Evolutionary conservation across 345 rosid genomes (phyloP), one percentile per base, ranked within the genome.

Genomic region (Brassica cretica): DNA sequence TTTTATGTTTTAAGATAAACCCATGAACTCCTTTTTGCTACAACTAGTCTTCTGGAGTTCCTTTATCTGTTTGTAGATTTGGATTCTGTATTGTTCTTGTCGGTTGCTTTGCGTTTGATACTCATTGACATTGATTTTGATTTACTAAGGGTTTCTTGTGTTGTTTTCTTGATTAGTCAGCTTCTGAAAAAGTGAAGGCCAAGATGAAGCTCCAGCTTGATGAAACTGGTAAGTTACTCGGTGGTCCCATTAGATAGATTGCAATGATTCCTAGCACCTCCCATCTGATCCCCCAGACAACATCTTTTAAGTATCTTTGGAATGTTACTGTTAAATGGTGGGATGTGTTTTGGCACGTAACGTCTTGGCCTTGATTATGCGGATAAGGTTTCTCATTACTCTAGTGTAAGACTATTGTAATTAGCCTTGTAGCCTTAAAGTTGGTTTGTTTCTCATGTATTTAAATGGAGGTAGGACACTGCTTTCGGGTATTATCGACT

Each of bases 191-290:
- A 77, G 95, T 92, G 65, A 94, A 94, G 82, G 98, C 98, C 72
- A 88, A 84, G 89, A 94, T 88, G 97, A 94, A 91, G 78, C 81
- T 86, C 73, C 97, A 92, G 87, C 98, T 94, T 75, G 79, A 84
- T 78, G 90, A 89, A 82, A 90, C 98, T 58, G 93, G 98, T 92
- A 81, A 76, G 21, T 67, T 75, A 56, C 12, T 75, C 19, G 41
- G 61, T 74, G 41, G 61, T 74, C 71, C 74, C 75, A 62, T 53
- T 68, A 5, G 8, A 61, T 70, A 49, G 25, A 53, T 62, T 73
- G 4, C 78, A 51, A 62, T 79, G 64, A 69, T 73, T 68, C 35
- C 12, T 66, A 72, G 55, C 70, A 51, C 19, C 39, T 72, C 7
- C 5, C 21, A 27, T 58, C 53, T 78, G 16, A 39, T 78, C 9